These are phyloP conservation scores for Tylopilus vinaceipallidus DNA, from an alignment of 768 basidiomycete genomes.

Conservation along the genomic window DNA sequence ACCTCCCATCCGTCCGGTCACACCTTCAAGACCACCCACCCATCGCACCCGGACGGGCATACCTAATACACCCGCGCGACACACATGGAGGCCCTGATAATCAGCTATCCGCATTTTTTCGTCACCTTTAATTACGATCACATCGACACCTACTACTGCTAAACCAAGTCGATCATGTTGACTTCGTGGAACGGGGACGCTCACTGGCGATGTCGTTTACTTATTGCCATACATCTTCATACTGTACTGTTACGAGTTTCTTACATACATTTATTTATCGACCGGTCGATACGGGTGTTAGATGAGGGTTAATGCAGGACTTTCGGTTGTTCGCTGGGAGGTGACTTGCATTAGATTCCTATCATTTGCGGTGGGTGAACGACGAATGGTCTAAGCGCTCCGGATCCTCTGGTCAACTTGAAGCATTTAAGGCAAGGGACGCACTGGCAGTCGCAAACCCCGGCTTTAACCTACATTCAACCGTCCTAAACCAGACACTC, in stretches of 20 bases:
- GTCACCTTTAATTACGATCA: slow-evolving; percentile 18
- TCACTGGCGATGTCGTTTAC: slow-evolving; percentile 20
- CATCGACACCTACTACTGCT: slow-evolving; percentile 22
- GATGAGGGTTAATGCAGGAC: not conserved
- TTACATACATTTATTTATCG: slow-evolving; percentile 16
- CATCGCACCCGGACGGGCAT: slow-evolving; percentile 44
- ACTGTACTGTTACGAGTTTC: slow-evolving; percentile 25
- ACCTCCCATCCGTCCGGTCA: slow-evolving; percentile 53
- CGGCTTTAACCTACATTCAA: not conserved
- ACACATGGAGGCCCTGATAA: slow-evolving; percentile 64
- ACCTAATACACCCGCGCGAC: slow-evolving; percentile 47
- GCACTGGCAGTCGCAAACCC: no score
- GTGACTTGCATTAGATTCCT: no score
- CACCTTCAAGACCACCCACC: slow-evolving; percentile 60
- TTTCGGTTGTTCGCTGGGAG: not conserved
- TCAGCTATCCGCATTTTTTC: slow-evolving; percentile 16
- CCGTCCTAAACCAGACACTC: not conserved
- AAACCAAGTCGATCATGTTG: slow-evolving; percentile 33
- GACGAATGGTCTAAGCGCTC: no score
- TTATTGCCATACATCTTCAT: slow-evolving; percentile 21
- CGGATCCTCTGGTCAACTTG: no score
- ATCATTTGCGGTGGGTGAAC: no score
- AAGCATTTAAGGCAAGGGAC: no score
- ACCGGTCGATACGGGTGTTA: not conserved
- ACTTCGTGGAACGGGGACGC: slow-evolving; percentile 27